phyloP scores from a whole-genome alignment of 2,329 filamentous ascomycete species.

The Apiospora aurea region DNA sequence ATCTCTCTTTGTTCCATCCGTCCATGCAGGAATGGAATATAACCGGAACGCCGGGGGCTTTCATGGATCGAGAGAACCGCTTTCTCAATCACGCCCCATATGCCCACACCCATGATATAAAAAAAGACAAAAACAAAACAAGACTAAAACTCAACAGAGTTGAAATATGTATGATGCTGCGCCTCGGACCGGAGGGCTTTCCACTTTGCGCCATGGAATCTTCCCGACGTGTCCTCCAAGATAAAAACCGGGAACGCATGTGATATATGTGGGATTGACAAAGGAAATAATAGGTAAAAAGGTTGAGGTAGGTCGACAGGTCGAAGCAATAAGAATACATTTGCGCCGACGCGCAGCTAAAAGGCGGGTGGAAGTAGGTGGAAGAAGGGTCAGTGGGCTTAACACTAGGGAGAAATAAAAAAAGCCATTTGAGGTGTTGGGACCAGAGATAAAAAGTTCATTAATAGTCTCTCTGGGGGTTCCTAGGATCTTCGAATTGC shows the following conservation, averaged over 20 bases:
- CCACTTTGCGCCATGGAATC: conserved; percentile 16
- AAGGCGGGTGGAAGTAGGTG: conserved; percentile 17
- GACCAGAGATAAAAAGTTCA: not conserved
- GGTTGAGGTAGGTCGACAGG: conserved; percentile 5
- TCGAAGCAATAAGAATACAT: conserved; percentile 12
- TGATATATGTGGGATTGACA: conserved; percentile 3
- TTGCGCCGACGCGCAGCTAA: conserved; percentile 9
- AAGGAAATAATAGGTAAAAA: conserved; percentile 21
- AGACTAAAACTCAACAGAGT: not conserved
- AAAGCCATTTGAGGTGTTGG: not conserved
- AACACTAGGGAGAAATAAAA: conserved; percentile 9
- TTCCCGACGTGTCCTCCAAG: conserved; percentile 12
- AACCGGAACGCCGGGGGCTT: conserved; percentile 20
- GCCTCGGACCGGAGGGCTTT: conserved; percentile 21
- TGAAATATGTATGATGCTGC: conserved; percentile 22
- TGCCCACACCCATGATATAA: not conserved
- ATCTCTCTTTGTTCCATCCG: conserved; percentile 21
- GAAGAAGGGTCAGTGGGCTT: conserved; percentile 5
- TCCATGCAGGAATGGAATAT: conserved; percentile 10
- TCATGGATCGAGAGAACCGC: conserved; percentile 19
- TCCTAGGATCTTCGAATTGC: conserved; percentile 51
- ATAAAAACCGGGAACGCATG: not conserved
- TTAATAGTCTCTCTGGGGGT: conserved; percentile 46
- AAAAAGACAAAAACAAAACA: conserved; percentile 5
- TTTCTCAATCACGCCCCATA: conserved; percentile 15